These are phyloP conservation scores for Histomonas meleagridis DNA, from an alignment of 208 protist genomes.

Conservation along the genomic window DNA sequence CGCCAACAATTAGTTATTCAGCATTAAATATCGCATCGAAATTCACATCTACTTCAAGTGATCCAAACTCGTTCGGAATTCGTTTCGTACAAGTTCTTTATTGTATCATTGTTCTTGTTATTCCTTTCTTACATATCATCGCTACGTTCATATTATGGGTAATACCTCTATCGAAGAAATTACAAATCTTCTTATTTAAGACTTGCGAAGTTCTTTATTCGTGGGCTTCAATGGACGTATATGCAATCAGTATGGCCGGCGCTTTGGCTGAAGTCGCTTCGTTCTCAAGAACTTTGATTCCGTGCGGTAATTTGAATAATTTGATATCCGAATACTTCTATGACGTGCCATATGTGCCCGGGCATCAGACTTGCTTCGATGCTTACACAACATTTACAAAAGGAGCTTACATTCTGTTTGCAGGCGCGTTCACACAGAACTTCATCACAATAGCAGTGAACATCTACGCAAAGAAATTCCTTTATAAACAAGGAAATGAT, in stretches of 20 bases:
- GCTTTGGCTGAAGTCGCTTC: slow-evolving; percentile 69
- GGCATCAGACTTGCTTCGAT: neutral
- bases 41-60: neutral
- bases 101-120: slow-evolving; percentile 49
- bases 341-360: neutral
- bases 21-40: neutral
- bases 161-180: slow-evolving; percentile 46
- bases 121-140: slow-evolving; percentile 56
- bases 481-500: neutral
- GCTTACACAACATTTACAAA: neutral
- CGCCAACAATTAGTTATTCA: neutral
- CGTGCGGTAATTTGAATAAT: slow-evolving; percentile 54
- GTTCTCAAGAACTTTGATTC: slow-evolving; percentile 69
- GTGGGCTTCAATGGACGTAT: slow-evolving; percentile 71
- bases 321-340: slow-evolving; percentile 46
- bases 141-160: slow-evolving; percentile 55
- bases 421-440: neutral
- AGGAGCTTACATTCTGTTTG: neutral
- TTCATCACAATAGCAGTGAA: neutral
- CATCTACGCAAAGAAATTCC: neutral
- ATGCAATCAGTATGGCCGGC: slow-evolving; percentile 65
- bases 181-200: neutral
- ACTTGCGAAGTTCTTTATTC: slow-evolving; percentile 62
- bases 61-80: slow-evolving; percentile 37
- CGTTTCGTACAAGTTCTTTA: slow-evolving; percentile 50